These are phyloP conservation scores for Penicillium hesseltinei DNA, from an alignment of 2,329 filamentous ascomycete genomes.

Conservation along the genomic window DNA sequence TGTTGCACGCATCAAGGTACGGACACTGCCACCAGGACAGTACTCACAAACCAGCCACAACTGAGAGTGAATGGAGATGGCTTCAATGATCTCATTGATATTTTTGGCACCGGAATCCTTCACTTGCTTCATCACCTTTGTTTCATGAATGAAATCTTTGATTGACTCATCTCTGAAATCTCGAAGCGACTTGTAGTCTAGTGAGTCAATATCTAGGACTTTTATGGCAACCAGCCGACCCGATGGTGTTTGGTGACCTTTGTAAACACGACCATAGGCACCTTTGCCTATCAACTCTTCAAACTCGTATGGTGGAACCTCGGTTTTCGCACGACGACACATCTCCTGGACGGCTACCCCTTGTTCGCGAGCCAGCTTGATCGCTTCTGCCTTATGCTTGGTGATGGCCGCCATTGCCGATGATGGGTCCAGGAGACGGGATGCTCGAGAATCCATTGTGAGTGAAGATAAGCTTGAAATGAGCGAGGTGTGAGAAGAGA, in stretches of 20 bases:
- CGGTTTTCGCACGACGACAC: constrained; percentile 46
- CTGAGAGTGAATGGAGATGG: constrained; percentile 62
- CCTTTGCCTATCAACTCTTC: constrained; percentile 54
- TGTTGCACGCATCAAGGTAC: constrained; percentile 56
- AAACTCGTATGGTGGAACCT: constrained; percentile 49
- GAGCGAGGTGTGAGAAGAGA: not conserved
- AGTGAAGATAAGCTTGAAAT: not conserved
- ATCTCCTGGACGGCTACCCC: constrained; percentile 46
- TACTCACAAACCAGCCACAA: constrained; percentile 67
- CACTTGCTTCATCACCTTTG: constrained; percentile 60
- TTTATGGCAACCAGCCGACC: constrained; percentile 51
- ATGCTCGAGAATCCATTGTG: constrained; percentile 34
- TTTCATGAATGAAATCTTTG: constrained; percentile 60
- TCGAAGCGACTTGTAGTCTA: constrained; percentile 49
- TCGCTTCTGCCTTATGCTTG: constrained; percentile 50
- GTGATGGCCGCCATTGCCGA: constrained; percentile 47
- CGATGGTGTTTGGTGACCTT: constrained; percentile 43
- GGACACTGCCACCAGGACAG: constrained; percentile 64
- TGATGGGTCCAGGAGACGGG: constrained; percentile 40
- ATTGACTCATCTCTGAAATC: constrained; percentile 51
- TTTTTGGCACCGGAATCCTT: constrained; percentile 62
- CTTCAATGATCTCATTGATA: constrained; percentile 64
- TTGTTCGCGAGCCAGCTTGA: constrained; percentile 48
- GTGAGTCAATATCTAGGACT: constrained; percentile 50
- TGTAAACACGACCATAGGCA: constrained; percentile 52